phyloP scores from a whole-genome alignment of 192 early-diverging fungal species.

The Linnemannia schmuckeri region DNA sequence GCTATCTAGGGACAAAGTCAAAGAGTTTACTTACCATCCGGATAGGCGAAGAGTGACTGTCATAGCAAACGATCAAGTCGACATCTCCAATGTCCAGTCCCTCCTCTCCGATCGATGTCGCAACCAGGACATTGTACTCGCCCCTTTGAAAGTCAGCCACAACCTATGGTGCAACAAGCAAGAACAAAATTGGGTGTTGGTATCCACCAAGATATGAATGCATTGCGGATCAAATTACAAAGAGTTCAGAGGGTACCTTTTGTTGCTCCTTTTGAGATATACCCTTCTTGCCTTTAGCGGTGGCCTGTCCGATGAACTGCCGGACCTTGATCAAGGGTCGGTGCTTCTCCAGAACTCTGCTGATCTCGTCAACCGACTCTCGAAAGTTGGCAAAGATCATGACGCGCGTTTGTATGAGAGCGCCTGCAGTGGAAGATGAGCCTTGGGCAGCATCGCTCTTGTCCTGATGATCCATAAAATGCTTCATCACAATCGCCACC shows the following conservation, averaged over 20 bases:
- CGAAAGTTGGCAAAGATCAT: conserved; percentile 92
- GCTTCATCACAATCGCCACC: conserved; percentile 71
- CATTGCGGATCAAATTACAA: conserved; percentile 7
- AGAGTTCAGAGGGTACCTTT: conserved; percentile 57
- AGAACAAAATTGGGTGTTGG: not conserved
- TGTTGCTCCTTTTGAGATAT: conserved; percentile 90
- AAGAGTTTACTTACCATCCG: conserved; percentile 69
- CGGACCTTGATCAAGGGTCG: conserved; percentile 76
- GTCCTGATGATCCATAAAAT: conserved; percentile 70
- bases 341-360: conserved; percentile 68
- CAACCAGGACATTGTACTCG: conserved; percentile 87
- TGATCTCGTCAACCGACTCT: conserved; percentile 90
- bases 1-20: conserved; percentile 24
- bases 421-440: not conserved
- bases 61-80: conserved; percentile 93
- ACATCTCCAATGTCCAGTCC: conserved; percentile 97
- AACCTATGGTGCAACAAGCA: conserved; percentile 56
- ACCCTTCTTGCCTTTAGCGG: conserved; percentile 72
- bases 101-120: conserved; percentile 95
- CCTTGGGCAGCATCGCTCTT: conserved; percentile 21
- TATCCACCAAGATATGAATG: not conserved
- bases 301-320: conserved; percentile 87
- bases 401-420: conserved; percentile 62
- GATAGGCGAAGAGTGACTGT: conserved; percentile 80
- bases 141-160: conserved; percentile 83